Percentiles rank a stretch among this genome's conserved stretches.
Conservation (phyloP, 768 basidiomycete species). For the Hortiboletus flavorubellus region DNA sequence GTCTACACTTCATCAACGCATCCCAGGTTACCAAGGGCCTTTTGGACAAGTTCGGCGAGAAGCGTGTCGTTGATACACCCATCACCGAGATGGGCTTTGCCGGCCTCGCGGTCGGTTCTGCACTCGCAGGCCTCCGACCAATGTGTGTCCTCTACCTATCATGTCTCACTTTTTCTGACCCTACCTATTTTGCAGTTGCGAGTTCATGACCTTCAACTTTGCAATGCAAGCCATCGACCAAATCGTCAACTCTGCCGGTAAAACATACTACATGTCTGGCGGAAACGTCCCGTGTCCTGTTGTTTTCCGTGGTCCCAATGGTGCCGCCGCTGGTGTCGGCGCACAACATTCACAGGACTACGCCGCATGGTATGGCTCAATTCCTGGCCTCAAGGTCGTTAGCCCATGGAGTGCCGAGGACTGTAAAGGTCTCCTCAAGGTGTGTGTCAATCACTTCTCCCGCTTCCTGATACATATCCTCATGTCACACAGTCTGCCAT, state of each 20-base stretch:
- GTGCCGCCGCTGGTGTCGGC: slow-evolving; percentile 93
- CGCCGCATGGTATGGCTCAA: slow-evolving; percentile 88
- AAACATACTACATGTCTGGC: slow-evolving; percentile 99
- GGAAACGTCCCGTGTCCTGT: slow-evolving; percentile 98
- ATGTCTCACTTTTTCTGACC: slow-evolving; percentile 5
- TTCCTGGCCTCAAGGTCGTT: slow-evolving; percentile 97
- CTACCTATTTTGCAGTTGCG: slow-evolving; percentile 57
- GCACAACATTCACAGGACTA: slow-evolving; percentile 99
- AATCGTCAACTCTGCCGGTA: slow-evolving; percentile 99
- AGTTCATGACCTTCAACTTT: slow-evolving; percentile 99
- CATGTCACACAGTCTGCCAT: slow-evolving; percentile 70
- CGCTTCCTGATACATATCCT: not conserved
- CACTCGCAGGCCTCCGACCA: slow-evolving; percentile 90
- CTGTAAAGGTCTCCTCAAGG: slow-evolving; percentile 97
- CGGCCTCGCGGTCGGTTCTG: slow-evolving; percentile 93
- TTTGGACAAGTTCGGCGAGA: slow-evolving; percentile 98
- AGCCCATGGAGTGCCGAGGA: slow-evolving; percentile 99
- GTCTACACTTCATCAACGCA: slow-evolving; percentile 10
- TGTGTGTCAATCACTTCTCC: slow-evolving; percentile 29
- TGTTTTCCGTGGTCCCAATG: slow-evolving; percentile 99
- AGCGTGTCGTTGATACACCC: slow-evolving; percentile 95
- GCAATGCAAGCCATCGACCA: slow-evolving; percentile 99
- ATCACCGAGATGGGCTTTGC: slow-evolving; percentile 99
- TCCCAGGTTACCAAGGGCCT: slow-evolving; percentile 93
- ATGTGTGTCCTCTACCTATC: slow-evolving; percentile 49